Evolutionary conservation across 176 grass and related monocot species (phyloP), one percentile per base, ranked within the genome.

Genomic region (Musa itinerans): DNA sequence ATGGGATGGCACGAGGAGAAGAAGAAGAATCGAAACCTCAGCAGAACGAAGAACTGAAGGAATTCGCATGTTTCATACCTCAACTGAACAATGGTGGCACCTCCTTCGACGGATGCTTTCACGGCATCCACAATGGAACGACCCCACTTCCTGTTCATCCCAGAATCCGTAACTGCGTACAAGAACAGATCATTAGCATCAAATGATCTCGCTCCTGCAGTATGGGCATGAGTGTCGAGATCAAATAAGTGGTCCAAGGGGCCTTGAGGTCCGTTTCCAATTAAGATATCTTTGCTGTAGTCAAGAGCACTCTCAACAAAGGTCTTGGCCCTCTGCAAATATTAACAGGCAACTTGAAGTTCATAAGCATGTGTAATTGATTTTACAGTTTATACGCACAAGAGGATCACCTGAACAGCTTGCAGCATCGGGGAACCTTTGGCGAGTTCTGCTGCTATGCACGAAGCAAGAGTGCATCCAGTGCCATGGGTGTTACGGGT

Each of bases 391-490:
- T 5, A 50, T 49, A 11, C 1, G 48, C 11, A 24, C 53, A 14
- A 73, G 66, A 72, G 74, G 83, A 20, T 53, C 50, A 88, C 94
- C 90, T 87, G 68, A 83, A 93, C 83, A 89, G 90, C 88, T 75
- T 87, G 82, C 57, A 93, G 73, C 86, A 98, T 93, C 52, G 77
- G 54, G 58, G 77, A 74, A 74, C 94, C 94, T 87, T 98, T 98
- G 52, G 95, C 88, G 84, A 98, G 85, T 85, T 87, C 90, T 49
- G 95, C 84, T 50, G 95, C 88, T 71, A 98, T 91, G 77, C 86
- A 94, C 65, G 90, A 98, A 69, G 95, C 90, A 65, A 98, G 78
- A 82, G 95, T 98, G 88, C 95, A 98, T 68, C 95, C 95, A 21
- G 95, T 98, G 81, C 95, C 95, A 74, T 98, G 95, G 54, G 90